phyloP scores from a whole-genome alignment of 257 asterid species.

The Rehmannia glutinosa region DNA sequence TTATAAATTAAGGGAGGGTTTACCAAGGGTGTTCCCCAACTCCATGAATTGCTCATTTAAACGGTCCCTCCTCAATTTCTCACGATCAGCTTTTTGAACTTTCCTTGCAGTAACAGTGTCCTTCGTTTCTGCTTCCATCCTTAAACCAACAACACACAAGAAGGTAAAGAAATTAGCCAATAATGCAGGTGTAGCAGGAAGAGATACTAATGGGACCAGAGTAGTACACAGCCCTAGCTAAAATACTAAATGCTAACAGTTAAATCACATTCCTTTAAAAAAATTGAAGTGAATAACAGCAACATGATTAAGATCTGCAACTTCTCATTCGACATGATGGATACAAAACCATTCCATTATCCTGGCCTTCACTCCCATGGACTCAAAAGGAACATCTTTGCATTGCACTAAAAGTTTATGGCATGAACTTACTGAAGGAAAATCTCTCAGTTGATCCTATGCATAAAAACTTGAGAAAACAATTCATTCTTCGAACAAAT shows the following conservation, averaged over 20 bases:
- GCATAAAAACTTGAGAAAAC: not conserved
- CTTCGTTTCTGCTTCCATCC: conserved; percentile 66
- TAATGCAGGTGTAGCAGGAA: not conserved
- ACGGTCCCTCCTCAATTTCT: conserved; percentile 96
- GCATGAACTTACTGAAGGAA: not conserved
- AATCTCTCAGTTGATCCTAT: not conserved
- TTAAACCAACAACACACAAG: conserved; percentile 19
- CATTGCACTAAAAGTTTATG: not conserved
- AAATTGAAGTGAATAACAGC: not conserved
- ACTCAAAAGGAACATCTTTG: not conserved
- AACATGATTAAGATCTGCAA: not conserved
- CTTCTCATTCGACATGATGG: not conserved
- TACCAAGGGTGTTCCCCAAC: conserved; percentile 89
- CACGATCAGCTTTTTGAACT: conserved; percentile 96
- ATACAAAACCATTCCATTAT: not conserved
- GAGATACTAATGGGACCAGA: not conserved
- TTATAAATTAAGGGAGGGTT: not conserved
- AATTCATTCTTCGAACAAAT: not conserved
- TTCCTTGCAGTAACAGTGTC: conserved; percentile 70
- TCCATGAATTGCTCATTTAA: conserved; percentile 87
- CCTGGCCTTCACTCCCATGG: not conserved
- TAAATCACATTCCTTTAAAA: not conserved
- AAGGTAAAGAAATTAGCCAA: not conserved
- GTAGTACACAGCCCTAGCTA: not conserved
- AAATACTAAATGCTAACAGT: not conserved